These are phyloP conservation scores for Durio zibethinus DNA, from an alignment of 345 rosid genomes.

Conservation along the genomic window DNA sequence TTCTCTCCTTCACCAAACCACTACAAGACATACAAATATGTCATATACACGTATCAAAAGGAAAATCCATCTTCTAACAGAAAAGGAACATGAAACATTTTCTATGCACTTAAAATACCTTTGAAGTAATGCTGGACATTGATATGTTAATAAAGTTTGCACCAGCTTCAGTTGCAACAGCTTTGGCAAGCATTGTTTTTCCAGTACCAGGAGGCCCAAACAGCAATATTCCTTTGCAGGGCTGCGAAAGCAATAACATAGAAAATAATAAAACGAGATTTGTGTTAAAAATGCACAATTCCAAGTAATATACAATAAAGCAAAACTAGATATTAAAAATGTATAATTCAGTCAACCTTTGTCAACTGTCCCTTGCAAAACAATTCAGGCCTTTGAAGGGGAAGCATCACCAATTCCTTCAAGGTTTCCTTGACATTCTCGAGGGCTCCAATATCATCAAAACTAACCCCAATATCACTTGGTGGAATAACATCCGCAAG, in stretches of 20 bases:
- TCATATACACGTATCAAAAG: neutral
- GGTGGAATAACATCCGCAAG: slow-evolving; percentile 96
- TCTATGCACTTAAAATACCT: slow-evolving; percentile 41
- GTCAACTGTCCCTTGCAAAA: slow-evolving; percentile 98
- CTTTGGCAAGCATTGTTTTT: slow-evolving; percentile 99
- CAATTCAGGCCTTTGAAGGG: slow-evolving; percentile 97
- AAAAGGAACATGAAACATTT: neutral
- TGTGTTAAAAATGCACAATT: neutral
- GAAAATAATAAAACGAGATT: neutral
- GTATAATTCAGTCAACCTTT: slow-evolving; percentile 44
- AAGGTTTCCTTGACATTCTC: slow-evolving; percentile 97
- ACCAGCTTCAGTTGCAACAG: slow-evolving; percentile 98
- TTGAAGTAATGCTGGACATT: slow-evolving; percentile 99
- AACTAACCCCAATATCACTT: slow-evolving; percentile 88
- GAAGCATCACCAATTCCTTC: slow-evolving; percentile 99
- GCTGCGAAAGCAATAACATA: slow-evolving; percentile 39
- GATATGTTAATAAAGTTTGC: slow-evolving; percentile 99
- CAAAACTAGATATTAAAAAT: neutral
- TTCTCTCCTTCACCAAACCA: slow-evolving; percentile 99
- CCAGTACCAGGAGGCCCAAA: slow-evolving; percentile 99
- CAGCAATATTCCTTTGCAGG: slow-evolving; percentile 92
- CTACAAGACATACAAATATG: slow-evolving; percentile 43
- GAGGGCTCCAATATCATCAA: slow-evolving; percentile 95
- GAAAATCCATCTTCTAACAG: neutral
- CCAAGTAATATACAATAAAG: neutral